phyloP scores from a whole-genome alignment of 1,284 basidiomycete species.

The Trichosporon sp. region DNA sequence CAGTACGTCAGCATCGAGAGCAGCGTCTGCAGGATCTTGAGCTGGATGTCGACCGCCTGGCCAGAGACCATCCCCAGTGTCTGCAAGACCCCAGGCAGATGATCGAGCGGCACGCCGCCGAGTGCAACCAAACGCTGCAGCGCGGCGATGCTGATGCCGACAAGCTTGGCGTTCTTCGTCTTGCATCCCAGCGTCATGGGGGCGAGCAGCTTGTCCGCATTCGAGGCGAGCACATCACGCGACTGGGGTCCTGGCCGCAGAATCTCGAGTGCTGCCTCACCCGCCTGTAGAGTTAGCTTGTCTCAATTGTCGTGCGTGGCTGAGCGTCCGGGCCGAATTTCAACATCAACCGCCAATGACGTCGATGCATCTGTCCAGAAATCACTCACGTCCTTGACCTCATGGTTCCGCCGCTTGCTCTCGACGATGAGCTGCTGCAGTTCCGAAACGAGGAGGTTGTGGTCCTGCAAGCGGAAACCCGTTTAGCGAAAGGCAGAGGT shows the following conservation, averaged over 20 bases:
- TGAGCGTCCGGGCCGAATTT: not conserved
- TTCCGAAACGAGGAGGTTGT: constrained; percentile 45
- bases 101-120: constrained; percentile 63
- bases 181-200: constrained; percentile 92
- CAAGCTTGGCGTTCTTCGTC: constrained; percentile 88
- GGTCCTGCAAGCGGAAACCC: constrained; percentile 36
- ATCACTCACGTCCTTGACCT: constrained; percentile 66
- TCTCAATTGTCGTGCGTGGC: not conserved
- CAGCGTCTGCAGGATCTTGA: constrained; percentile 83
- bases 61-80: constrained; percentile 81
- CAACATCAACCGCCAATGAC: not conserved
- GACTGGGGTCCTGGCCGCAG: constrained; percentile 62
- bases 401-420: constrained; percentile 71
- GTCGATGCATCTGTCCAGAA: not conserved
- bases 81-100: constrained; percentile 68
- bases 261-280: constrained; percentile 75
- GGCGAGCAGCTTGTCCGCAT: constrained; percentile 71
- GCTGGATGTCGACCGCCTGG: constrained; percentile 90
- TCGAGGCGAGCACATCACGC: constrained; percentile 53
- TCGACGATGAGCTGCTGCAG: constrained; percentile 69
- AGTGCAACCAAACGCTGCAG: constrained; percentile 85
- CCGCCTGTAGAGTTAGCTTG: constrained; percentile 51
- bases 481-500: not conserved
- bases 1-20: constrained; percentile 84
- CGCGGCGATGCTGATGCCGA: constrained; percentile 83